Percentiles rank a stretch among this genome's conserved stretches.
Conservation (phyloP, 2,329 filamentous ascomycete genomes). For the Ceratocystis eucalypticola region DNA sequence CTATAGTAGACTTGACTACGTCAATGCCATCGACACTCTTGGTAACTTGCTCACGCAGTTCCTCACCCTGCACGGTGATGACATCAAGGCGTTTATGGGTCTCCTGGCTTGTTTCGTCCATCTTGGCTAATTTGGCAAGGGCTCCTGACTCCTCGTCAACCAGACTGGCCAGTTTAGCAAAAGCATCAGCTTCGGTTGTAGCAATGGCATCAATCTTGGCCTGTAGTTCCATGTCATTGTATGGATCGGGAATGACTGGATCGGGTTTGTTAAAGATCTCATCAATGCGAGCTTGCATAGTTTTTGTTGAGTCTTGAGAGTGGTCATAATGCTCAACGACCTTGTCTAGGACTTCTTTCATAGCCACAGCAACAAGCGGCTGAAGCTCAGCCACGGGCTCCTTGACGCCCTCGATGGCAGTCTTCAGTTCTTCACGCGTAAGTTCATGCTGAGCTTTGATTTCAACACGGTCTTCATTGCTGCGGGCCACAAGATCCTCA, state of each 20-base stretch:
- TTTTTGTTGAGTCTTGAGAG: slow-evolving; percentile 51
- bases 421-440: slow-evolving; percentile 61
- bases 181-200: slow-evolving; percentile 15
- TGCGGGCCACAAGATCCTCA: slow-evolving; percentile 60
- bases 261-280: slow-evolving; percentile 46
- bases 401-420: slow-evolving; percentile 61
- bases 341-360: slow-evolving; percentile 72
- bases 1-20: slow-evolving; percentile 12
- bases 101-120: slow-evolving; percentile 13
- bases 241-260: slow-evolving; percentile 43
- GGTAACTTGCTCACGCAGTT: slow-evolving; percentile 14
- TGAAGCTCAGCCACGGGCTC: slow-evolving; percentile 69
- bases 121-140: slow-evolving; percentile 10
- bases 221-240: slow-evolving; percentile 36
- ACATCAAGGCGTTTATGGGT: slow-evolving; percentile 17
- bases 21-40: slow-evolving; percentile 14
- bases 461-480: slow-evolving; percentile 62
- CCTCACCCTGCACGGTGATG: slow-evolving; percentile 16
- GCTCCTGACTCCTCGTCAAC: slow-evolving; percentile 15
- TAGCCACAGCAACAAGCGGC: slow-evolving; percentile 72
- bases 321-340: slow-evolving; percentile 83
- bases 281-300: slow-evolving; percentile 45
- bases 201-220: slow-evolving; percentile 18
- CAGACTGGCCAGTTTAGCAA: slow-evolving; percentile 14
- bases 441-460: slow-evolving; percentile 67